Evolutionary conservation across 225 moss, liverwort and hornwort species (phyloP).

Genomic region (Marchantia paleacea): DNA sequence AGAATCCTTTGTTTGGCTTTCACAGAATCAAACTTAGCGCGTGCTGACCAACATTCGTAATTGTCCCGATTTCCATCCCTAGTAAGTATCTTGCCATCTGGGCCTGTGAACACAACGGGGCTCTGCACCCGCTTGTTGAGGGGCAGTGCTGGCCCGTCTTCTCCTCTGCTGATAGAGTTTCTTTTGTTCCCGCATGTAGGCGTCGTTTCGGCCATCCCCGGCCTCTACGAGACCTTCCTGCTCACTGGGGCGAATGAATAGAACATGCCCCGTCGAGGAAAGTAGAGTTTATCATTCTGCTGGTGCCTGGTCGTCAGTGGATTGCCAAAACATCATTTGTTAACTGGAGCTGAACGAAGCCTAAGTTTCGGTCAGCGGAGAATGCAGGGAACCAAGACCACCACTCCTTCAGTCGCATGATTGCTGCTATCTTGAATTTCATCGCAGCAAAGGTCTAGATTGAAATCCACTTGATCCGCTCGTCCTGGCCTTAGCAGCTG

Average conservation of each 20-base stretch:
- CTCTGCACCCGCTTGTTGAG: conserved; percentile 63
- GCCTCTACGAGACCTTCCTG: not conserved
- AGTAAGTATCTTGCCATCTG: conserved; percentile 58
- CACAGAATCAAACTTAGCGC: conserved; percentile 31
- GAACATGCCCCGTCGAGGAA: not conserved
- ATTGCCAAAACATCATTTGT: not conserved
- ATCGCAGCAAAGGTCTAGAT: not conserved
- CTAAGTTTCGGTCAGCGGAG: not conserved
- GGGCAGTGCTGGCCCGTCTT: conserved; percentile 34
- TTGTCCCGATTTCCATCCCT: conserved; percentile 47
- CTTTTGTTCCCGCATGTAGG: conserved; percentile 12
- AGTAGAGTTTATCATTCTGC: not conserved
- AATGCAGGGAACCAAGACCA: not conserved
- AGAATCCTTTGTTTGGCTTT: conserved; percentile 50
- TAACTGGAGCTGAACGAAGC: not conserved
- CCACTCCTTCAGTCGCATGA: not conserved
- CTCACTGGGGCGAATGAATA: not conserved
- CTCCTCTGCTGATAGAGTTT: conserved; percentile 26
- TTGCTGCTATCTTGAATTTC: not conserved
- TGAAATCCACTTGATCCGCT: not conserved
- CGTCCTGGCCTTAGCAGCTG: not conserved
- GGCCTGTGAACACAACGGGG: conserved; percentile 55
- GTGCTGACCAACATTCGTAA: conserved; percentile 26
- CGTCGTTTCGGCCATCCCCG: conserved; percentile 14
- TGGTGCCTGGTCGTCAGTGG: not conserved